phyloP scores from a whole-genome alignment of 1,139 yeast genomes.

The Debaryomyces subglobosus region DNA sequence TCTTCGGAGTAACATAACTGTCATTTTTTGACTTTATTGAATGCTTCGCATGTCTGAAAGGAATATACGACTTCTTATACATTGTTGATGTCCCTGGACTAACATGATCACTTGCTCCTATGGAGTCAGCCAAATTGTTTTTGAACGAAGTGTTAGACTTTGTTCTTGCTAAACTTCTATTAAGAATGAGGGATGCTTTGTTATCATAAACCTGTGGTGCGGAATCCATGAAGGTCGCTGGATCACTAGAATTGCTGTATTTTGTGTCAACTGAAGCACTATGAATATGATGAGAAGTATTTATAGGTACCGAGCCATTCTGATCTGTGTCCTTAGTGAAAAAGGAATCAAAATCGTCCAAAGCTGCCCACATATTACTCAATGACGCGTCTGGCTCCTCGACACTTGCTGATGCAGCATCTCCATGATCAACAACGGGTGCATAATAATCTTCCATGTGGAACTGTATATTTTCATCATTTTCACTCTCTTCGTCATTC shows the following conservation, averaged over 20 bases:
- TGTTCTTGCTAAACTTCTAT: constrained; percentile 73
- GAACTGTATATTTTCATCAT: constrained; percentile 55
- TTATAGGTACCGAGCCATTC: constrained; percentile 15
- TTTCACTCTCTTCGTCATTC: constrained; percentile 23
- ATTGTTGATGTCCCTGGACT: constrained; percentile 21
- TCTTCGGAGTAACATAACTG: constrained; percentile 25
- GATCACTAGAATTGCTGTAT: constrained; percentile 35
- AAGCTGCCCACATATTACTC: constrained; percentile 95
- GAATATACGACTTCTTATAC: constrained; percentile 44
- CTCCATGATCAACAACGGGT: constrained; percentile 37
- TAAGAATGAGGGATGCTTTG: constrained; percentile 74
- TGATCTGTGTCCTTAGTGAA: constrained; percentile 69
- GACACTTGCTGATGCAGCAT: constrained; percentile 43
- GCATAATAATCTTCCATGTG: constrained; percentile 69
- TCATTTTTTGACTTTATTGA: constrained; percentile 22
- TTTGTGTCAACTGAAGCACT: constrained; percentile 56
- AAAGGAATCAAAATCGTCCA: constrained; percentile 90
- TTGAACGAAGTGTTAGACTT: constrained; percentile 78
- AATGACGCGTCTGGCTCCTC: constrained; percentile 75
- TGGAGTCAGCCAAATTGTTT: constrained; percentile 68
- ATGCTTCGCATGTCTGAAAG: constrained; percentile 42
- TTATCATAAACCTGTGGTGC: constrained; percentile 82
- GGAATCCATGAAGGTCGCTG: constrained; percentile 59
- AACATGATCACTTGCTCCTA: constrained; percentile 32
- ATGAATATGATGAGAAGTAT: constrained; percentile 37